A percentile compares a stretch with the other conserved stretches of the same genome.
Evolutionary conservation across 495 filamentous ascomycete genomes (phyloP).

Genomic region (Viridothelium virens): DNA sequence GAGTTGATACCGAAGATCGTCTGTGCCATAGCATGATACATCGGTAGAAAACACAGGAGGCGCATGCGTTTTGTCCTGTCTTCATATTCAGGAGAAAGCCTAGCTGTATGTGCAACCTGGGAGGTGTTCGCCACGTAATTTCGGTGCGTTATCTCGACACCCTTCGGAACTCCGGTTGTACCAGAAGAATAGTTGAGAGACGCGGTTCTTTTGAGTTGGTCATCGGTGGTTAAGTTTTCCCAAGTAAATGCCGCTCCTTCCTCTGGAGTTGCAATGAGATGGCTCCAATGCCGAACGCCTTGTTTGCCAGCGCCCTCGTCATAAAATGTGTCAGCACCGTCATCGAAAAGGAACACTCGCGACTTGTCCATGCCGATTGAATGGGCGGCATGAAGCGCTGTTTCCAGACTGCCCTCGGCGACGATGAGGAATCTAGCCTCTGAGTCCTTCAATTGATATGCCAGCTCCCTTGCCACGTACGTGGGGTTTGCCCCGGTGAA

Average conservation of each 20-base stretch:
- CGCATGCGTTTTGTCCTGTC: constrained; percentile 30
- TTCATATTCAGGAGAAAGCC: constrained; percentile 40
- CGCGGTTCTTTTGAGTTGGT: constrained; percentile 27
- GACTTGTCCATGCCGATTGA: constrained; percentile 23
- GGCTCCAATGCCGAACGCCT: constrained; percentile 31
- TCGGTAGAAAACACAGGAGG: constrained; percentile 59
- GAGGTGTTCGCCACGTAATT: constrained; percentile 63
- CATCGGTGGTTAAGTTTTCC: constrained; percentile 25
- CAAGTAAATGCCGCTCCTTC: constrained; percentile 27
- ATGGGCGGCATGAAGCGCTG: constrained; percentile 30
- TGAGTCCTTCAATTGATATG: constrained; percentile 65
- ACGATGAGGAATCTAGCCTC: constrained; percentile 52
- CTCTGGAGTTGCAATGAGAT: constrained; percentile 27
- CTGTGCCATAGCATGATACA: constrained; percentile 62
- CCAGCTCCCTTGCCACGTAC: constrained; percentile 63
- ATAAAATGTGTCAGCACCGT: constrained; percentile 32
- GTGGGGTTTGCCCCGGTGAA: constrained; percentile 74
- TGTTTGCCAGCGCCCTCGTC: constrained; percentile 13
- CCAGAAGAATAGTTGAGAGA: constrained; percentile 65
- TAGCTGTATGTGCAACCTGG: constrained; percentile 44
- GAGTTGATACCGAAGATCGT: constrained; percentile 42
- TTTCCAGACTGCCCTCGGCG: constrained; percentile 28
- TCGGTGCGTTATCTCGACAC: constrained; percentile 68
- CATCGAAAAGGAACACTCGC: constrained; percentile 33
- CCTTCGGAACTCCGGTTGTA: constrained; percentile 78